phyloP scores from a whole-genome alignment of 805 yeast species.

The Pachysolen tannophilus region DNA sequence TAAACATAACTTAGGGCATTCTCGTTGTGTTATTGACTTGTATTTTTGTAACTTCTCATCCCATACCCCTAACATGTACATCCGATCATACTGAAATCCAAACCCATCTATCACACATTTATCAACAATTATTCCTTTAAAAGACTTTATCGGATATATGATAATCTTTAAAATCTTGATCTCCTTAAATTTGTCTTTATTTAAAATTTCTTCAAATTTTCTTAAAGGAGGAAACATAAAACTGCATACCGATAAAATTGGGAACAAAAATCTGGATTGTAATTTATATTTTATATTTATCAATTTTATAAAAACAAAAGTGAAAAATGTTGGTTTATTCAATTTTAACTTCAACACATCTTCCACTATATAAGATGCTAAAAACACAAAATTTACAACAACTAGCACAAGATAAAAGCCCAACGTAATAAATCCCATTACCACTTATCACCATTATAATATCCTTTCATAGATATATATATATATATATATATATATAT shows the following conservation, averaged over 20 bases:
- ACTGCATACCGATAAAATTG: no score
- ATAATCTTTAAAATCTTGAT: constrained; percentile 6
- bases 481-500: no score
- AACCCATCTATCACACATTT: constrained; percentile 15
- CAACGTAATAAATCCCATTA: no score
- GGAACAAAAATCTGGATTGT: no score
- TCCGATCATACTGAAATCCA: constrained; percentile 19
- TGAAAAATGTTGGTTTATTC: constrained; percentile 8
- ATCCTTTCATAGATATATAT: no score
- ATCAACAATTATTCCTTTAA: constrained; percentile 16
- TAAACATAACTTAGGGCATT: constrained; percentile 13
- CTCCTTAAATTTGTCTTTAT: background rate
- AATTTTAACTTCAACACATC: no score
- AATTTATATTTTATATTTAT: no score
- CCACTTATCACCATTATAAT: no score
- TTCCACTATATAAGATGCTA: no score
- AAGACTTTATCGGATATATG: constrained; percentile 19
- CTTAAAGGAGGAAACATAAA: no score
- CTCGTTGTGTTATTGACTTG: constrained; percentile 15
- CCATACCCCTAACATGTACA: constrained; percentile 19
- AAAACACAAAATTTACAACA: no score
- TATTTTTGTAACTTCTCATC: constrained; percentile 9
- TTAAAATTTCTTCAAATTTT: constrained; percentile 7
- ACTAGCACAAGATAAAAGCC: no score
- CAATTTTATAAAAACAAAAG: constrained; percentile 4